phyloP scores from a whole-genome alignment of 139 green algal species.

The Mychonastes homosphaera region DNA sequence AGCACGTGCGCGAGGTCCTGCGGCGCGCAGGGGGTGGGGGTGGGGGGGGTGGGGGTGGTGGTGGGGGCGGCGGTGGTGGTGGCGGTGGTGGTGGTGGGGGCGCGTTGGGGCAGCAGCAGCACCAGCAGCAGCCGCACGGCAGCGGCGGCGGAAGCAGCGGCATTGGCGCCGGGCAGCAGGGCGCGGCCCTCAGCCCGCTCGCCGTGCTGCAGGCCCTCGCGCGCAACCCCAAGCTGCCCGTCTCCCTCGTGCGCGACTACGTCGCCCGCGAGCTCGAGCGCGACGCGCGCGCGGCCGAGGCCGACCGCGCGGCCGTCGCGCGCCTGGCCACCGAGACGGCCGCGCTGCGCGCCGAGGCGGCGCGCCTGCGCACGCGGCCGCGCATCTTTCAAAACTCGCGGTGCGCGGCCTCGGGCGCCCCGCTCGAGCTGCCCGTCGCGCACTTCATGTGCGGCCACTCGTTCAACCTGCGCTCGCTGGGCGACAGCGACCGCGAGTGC shows the following conservation, averaged over 20 bases:
- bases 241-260: conserved; percentile 50
- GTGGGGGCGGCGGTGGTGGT: background rate
- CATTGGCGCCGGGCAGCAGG: conserved; percentile 62
- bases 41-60: background rate
- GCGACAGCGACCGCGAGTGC: conserved; percentile 74
- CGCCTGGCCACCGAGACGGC: conserved; percentile 58
- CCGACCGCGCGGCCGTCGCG: conserved; percentile 28
- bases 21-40: background rate
- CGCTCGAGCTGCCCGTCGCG: conserved; percentile 85
- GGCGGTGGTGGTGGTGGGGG: background rate
- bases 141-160: background rate
- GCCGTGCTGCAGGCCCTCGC: conserved; percentile 78
- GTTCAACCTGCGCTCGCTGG: conserved; percentile 80
- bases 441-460: conserved; percentile 95
- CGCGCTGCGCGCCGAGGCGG: conserved; percentile 48
- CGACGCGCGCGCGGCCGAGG: conserved; percentile 36
- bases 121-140: too few relatives aligned
- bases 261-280: conserved; percentile 45
- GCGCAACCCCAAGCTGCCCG: conserved; percentile 50
- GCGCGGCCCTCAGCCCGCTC: conserved; percentile 73
- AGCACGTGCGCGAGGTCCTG: too few relatives aligned
- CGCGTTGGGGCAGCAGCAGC: too few relatives aligned
- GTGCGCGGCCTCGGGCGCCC: conserved; percentile 55
- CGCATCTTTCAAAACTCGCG: conserved; percentile 77
- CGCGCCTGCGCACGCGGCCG: conserved; percentile 51